Conservation (phyloP, 768 basidiomycete genomes). For the Harrya chromipes region DNA sequence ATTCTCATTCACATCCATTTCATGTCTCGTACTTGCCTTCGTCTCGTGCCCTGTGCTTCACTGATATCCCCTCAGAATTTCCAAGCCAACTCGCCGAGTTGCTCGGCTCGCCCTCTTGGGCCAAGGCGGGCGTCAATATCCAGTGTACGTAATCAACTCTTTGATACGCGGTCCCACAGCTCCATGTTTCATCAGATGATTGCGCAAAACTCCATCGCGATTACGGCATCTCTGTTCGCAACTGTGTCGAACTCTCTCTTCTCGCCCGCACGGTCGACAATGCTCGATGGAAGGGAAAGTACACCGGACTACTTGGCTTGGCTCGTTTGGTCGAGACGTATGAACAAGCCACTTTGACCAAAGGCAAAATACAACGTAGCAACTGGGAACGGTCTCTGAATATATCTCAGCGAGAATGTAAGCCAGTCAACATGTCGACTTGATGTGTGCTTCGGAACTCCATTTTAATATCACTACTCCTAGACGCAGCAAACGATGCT, state of each 20-base stretch:
- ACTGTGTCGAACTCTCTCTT: slow-evolving; percentile 66
- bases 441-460: background rate
- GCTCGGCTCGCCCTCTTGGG: slow-evolving; percentile 48
- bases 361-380: slow-evolving; percentile 59
- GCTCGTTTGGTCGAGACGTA: slow-evolving; percentile 65
- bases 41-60: background rate
- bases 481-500: slow-evolving; percentile 74
- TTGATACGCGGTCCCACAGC: background rate
- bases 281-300: slow-evolving; percentile 68
- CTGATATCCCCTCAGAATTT: slow-evolving; percentile 41
- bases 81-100: slow-evolving; percentile 49
- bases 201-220: slow-evolving; percentile 59
- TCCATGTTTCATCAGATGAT: slow-evolving; percentile 48
- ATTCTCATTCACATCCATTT: slow-evolving; percentile 62
- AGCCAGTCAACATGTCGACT: slow-evolving; percentile 21
- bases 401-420: slow-evolving; percentile 56
- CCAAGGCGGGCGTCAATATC: slow-evolving; percentile 76
- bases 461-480: slow-evolving; percentile 8
- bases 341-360: slow-evolving; percentile 46
- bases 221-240: slow-evolving; percentile 39
- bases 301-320: slow-evolving; percentile 57
- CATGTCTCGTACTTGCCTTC: slow-evolving; percentile 43
- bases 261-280: slow-evolving; percentile 72
- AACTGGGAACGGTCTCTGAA: slow-evolving; percentile 64
- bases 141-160: slow-evolving; percentile 42